Evolutionary conservation across 1,139 yeast species (phyloP), one percentile per base, ranked within the genome.

Genomic region (Debaryomyces sp.): DNA sequence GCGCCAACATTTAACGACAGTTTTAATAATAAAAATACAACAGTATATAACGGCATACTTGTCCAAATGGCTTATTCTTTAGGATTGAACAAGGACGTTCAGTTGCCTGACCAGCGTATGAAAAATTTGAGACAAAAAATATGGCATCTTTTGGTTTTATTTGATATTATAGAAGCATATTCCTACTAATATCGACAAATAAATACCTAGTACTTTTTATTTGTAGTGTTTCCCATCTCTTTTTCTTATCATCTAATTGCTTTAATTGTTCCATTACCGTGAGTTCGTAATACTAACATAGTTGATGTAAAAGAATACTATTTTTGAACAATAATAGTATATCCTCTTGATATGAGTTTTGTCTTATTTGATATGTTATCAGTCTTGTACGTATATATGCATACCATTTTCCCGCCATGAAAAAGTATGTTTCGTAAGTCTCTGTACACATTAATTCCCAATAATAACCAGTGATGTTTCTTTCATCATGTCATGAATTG

Each of bases 1-100:
- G 70, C 83, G 0, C 83, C 82, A 1, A 83, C 78, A 56, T 81
- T 78, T 53, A 80, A 82, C 15, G 73, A 71, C 40, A 67, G 67
- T 7, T 68, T 70, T 3, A 81, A 79, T 50, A 84, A 81, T 32
- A 78, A 80, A 8, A 81, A 78, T 53, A 68, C 75, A 1, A 23
- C 15, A 32, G 23, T 50, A 12, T 46, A 41, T 21, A 65, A 60
- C 32, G 74, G 73, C 1, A 44, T 70, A 24, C 47, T 75, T 22
- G 51, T 61, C 5, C 66, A 71, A 37, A 64, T 64, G 52, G 75
- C 73, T 0, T 61, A 27, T 40, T 59, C 70, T 2, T 50, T 74
- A 38, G 78, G 78, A 0, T 52, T 75, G 30, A 64, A 74, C 50
- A 60, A 80, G 40, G 78, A 75, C 52, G 71, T 57, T 38, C 46